Evolutionary conservation across 2,329 filamentous ascomycete genomes (phyloP).

Genomic region (Penicillium palitans): DNA sequence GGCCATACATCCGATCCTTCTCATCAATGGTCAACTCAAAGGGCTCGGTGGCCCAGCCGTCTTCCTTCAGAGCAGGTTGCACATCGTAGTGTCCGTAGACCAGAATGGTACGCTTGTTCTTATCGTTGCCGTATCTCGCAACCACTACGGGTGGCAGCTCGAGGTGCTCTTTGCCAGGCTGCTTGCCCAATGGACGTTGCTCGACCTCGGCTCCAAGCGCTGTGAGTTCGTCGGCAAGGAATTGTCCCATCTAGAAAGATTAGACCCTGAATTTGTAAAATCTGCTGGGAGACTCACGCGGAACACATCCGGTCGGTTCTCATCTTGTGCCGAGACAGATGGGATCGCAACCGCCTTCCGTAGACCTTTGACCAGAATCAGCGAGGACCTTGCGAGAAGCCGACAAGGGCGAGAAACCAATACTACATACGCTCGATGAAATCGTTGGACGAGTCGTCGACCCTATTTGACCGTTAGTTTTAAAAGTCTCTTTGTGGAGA

Average conservation of each 20-base stretch:
- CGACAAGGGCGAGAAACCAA: neutral
- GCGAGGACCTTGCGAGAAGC: neutral
- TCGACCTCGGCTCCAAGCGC: constrained; percentile 83
- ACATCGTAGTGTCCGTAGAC: constrained; percentile 99
- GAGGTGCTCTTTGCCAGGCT: constrained; percentile 85
- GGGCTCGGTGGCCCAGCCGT: constrained; percentile 94
- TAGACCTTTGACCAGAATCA: constrained; percentile 52
- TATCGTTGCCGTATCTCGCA: constrained; percentile 87
- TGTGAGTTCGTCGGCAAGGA: constrained; percentile 79
- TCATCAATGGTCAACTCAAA: constrained; percentile 86
- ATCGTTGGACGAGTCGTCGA: constrained; percentile 72
- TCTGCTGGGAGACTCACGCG: constrained; percentile 51
- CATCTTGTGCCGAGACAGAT: constrained; percentile 89
- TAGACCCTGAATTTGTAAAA: neutral
- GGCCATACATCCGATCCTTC: constrained; percentile 92
- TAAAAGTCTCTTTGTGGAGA: neutral
- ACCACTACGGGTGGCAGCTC: constrained; percentile 91
- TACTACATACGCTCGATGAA: constrained; percentile 73
- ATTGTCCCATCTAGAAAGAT: constrained; percentile 74
- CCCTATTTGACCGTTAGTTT: constrained; percentile 40
- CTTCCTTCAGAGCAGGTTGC: constrained; percentile 87
- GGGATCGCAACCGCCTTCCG: constrained; percentile 93
- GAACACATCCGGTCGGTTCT: constrained; percentile 85
- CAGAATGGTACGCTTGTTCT: constrained; percentile 89
- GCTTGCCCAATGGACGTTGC: constrained; percentile 82